Evolutionary conservation across 257 asterid species (phyloP).

Genomic region (Jasminum sambac): DNA sequence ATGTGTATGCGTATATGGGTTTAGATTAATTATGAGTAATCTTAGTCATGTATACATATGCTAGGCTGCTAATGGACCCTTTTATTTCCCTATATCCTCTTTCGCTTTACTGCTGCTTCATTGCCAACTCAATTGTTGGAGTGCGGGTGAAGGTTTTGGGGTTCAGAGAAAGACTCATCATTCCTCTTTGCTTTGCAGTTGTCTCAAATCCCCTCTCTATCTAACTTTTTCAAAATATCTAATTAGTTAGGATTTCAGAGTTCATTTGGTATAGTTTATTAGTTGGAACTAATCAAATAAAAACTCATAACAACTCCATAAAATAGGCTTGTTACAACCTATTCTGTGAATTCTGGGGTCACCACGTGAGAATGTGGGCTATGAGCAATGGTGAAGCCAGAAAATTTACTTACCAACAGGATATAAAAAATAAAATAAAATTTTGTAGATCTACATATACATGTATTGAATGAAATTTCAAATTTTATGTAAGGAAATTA

Average conservation of each 20-base stretch:
- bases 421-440: too few relatives aligned
- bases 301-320: background rate
- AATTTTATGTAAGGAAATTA: too few relatives aligned
- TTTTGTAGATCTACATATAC: too few relatives aligned
- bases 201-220: background rate
- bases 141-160: conserved; percentile 15
- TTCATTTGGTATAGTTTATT: background rate
- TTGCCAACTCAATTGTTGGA: conserved; percentile 17
- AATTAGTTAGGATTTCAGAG: background rate
- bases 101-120: background rate
- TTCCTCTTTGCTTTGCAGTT: conserved; percentile 3
- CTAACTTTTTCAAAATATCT: conserved; percentile 2
- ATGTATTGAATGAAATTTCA: too few relatives aligned
- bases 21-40: background rate
- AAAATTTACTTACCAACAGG: too few relatives aligned
- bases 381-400: too few relatives aligned
- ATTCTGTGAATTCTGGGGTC: too few relatives aligned
- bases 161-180: conserved; percentile 8
- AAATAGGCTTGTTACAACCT: background rate
- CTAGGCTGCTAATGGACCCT: conserved; percentile 2
- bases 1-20: too few relatives aligned
- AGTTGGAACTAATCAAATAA: conserved; percentile 8
- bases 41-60: conserved; percentile 4
- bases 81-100: background rate
- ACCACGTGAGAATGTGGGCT: too few relatives aligned